Conservation (phyloP, 176 grass and related monocot genomes). For the Juncus inflexus region DNA sequence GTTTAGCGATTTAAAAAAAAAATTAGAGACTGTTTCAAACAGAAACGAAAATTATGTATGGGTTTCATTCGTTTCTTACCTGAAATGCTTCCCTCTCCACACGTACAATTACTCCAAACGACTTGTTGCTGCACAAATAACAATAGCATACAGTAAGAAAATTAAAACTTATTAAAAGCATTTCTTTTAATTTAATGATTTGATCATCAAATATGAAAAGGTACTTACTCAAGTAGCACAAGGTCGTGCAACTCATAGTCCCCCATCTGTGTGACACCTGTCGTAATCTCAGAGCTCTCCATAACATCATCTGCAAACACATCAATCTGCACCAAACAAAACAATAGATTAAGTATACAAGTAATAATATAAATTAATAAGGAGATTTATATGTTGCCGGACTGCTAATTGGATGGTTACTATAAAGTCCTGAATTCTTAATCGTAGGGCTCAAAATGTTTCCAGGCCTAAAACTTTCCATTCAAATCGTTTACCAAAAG, state of each 20-base stretch:
- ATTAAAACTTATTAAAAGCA: neutral
- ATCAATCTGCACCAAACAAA: no score
- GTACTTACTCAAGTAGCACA: slow-evolving; percentile 60
- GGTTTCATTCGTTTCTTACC: slow-evolving; percentile 38
- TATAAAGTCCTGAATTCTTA: no score
- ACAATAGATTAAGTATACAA: no score
- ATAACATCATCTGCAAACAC: slow-evolving; percentile 90
- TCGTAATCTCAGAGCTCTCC: slow-evolving; percentile 78
- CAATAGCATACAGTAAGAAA: slow-evolving; percentile 3
- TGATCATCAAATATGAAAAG: slow-evolving; percentile 1
- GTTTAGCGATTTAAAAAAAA: slow-evolving; percentile 27
- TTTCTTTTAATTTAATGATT: neutral
- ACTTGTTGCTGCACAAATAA: slow-evolving; percentile 66
- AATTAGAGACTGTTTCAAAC: neutral
- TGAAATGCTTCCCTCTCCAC: slow-evolving; percentile 89
- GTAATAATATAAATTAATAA: no score
- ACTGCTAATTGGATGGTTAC: no score
- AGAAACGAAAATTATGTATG: no score
- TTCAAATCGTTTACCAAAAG: no score
- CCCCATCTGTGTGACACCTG: slow-evolving; percentile 64
- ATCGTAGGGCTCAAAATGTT: no score
- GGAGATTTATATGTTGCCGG: no score
- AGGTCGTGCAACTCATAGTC: slow-evolving; percentile 95
- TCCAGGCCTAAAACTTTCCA: no score
- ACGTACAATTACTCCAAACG: slow-evolving; percentile 91